Evolutionary conservation across 2,329 filamentous ascomycete genomes (phyloP), one percentile per base, ranked within the genome.

Genomic region (Fusarium chlamydosporum): DNA sequence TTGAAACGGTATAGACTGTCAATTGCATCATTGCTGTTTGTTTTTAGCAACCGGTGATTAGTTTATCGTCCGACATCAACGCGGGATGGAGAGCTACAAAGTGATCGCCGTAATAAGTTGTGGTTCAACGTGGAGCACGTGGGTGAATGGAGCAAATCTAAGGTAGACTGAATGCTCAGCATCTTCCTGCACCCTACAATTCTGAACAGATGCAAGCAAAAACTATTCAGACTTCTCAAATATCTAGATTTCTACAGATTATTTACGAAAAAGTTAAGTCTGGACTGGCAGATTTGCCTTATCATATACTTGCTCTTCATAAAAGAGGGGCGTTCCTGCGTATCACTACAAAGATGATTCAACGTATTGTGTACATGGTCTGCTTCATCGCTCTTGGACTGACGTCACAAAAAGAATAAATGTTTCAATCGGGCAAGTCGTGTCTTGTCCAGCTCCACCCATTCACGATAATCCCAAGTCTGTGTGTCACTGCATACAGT

Each of bases 371-470:
- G 15, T 16, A 13, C 27, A 5, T 10, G 2, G 16, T 50, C n/a
- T 43, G 27, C 33, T 42, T 45, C 29, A 18, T 5, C 12, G 26
- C 16, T 20, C 16, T 6, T 20, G 7, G n/a, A 16, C 23, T 65
- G 47, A 68, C 52, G 38, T 64, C 64, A 67, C 11, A 23, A 13
- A 15, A 9, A 15, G 34, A 12, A 18, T 23, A 15, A 15, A 29
- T 23, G 13, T 3, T 31, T 23, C 13, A 38, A 65, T 52, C 10
- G 40, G 45, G 54, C 27, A 64, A 58, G 37, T 58, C 61, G 59
- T 64, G 62, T 65, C 10, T 41, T 6, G 6, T 40, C 23, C 26
- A 37, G 23, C 37, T 65, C 61, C 61, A 65, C 60, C 50, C 16
- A n/a, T 18, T 12, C 16, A 35, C 12, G 38, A 37, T 41, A 52